Evolutionary conservation across 1,139 yeast species (phyloP).

Genomic region (Yamadazyma epiphylla): DNA sequence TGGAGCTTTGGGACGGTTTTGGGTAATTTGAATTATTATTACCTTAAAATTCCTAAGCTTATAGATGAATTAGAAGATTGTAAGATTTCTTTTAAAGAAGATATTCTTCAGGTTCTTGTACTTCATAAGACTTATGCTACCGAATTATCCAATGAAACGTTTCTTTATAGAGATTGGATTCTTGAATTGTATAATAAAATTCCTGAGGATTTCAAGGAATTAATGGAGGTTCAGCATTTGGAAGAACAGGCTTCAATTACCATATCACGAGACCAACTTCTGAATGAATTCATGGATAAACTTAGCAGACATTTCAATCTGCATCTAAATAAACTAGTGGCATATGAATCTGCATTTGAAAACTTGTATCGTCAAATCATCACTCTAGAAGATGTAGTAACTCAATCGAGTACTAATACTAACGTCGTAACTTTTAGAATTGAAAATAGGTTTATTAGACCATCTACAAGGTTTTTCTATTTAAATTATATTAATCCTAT

Average conservation of each 20-base stretch:
- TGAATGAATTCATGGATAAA: conserved; percentile 27
- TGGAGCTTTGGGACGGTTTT: conserved; percentile 49
- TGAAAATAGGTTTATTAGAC: conserved; percentile 16
- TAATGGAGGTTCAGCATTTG: conserved; percentile 31
- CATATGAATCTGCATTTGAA: conserved; percentile 41
- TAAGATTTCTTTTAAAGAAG: conserved; percentile 59
- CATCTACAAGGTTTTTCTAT: conserved; percentile 27
- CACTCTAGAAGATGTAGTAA: conserved; percentile 41
- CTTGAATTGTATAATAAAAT: conserved; percentile 26
- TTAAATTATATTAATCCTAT: conserved; percentile 45
- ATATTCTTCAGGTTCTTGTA: conserved; percentile 57
- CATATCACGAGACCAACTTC: conserved; percentile 36
- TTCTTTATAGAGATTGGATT: conserved; percentile 41
- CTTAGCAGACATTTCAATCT: conserved; percentile 36
- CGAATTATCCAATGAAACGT: conserved; percentile 26
- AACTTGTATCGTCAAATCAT: conserved; percentile 29
- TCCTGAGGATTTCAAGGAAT: conserved; percentile 33
- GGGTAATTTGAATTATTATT: conserved; percentile 39
- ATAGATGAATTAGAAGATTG: conserved; percentile 67
- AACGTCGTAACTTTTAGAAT: conserved; percentile 20
- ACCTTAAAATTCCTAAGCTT: conserved; percentile 52
- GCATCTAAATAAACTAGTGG: conserved; percentile 35
- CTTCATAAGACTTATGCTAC: conserved; percentile 36
- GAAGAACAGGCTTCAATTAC: conserved; percentile 15
- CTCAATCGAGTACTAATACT: conserved; percentile 19